Evolutionary conservation across 129 eudicot species (phyloP), one percentile per base, ranked within the genome.

Genomic region (Centaurea solstitialis): DNA sequence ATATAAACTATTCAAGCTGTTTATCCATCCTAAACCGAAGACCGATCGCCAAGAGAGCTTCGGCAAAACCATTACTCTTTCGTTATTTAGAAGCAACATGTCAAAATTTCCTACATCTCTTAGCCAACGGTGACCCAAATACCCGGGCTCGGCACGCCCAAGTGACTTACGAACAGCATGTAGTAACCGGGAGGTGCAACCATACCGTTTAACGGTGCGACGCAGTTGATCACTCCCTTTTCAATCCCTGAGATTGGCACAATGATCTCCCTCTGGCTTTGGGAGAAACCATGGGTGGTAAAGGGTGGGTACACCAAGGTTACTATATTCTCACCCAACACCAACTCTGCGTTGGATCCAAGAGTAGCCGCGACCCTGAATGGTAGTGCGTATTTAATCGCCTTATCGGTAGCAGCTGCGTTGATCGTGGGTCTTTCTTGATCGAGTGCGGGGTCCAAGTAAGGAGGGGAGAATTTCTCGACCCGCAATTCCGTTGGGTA

Each of bases 391-490:
- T 90, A 93, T 20, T 37, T 78, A 71, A 87, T 21, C 17, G 77
- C 74, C 20, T 18, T 50, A 8, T 82, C 86, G 0, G 74, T 59
- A 15, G 21, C 78, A 7, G 35, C 7, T 62, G 10, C 76, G 17
- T 6, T 4, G 11, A 93, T 91, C 3, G 3, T 8, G 0, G 92
- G 84, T 59, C 89, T 82, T 71, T 70, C 22, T 0, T 35, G 0
- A 0, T 80, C 85, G 0, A 90, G 59, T 1, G 72, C 77, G 0
- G 90, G 87, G 61, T 89, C 94, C 76, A 88, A 47, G 75, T 94
- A 94, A 8, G 96, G 97, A 1, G 97, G 99, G 0, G 77, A n/a
- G 77, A 94, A 94, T 20, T 83, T 88, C 92, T 96, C 95, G 0
- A 96, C 93, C 7, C 93, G 43, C 8, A 92, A 50, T 11, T 94